Conservation (phyloP, 2,329 filamentous ascomycete genomes). For the Fusarium sulawesiense region DNA sequence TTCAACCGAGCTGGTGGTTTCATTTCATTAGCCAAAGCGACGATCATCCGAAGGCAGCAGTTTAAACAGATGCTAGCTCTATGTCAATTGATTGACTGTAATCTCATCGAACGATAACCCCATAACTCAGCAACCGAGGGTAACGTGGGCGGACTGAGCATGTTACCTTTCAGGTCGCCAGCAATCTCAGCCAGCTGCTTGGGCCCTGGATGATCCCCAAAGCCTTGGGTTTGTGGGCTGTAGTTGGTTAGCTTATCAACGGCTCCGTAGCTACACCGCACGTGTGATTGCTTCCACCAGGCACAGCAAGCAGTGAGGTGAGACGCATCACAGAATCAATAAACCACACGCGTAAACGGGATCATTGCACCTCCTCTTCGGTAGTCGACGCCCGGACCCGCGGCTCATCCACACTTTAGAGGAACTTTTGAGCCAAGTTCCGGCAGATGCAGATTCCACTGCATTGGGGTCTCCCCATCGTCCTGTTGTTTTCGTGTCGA, state of each 20-base stretch:
- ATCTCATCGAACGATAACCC: conserved; percentile 14
- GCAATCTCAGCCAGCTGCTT: conserved; percentile 29
- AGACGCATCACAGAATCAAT: conserved; percentile 4
- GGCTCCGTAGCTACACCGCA: conserved; percentile 22
- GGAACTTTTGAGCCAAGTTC: conserved; percentile 36
- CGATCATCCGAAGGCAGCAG: conserved; percentile 33
- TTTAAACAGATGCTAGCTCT: conserved; percentile 10
- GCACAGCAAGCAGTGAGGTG: not conserved
- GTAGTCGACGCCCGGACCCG: conserved; percentile 36
- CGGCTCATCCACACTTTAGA: conserved; percentile 24
- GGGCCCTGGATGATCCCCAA: conserved; percentile 22
- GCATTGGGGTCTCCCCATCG: conserved; percentile 17
- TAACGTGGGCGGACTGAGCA: conserved; percentile 28
- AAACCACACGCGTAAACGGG: conserved; percentile 11
- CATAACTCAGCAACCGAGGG: conserved; percentile 30
- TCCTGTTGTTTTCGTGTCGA: conserved; percentile 16
- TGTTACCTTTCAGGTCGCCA: conserved; percentile 27
- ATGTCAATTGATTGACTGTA: conserved; percentile 12
- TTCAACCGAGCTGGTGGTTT: conserved; percentile 38
- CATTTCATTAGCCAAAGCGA: conserved; percentile 24
- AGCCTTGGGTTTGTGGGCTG: conserved; percentile 10
- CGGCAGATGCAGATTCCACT: conserved; percentile 36
- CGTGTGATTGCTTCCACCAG: conserved; percentile 17
- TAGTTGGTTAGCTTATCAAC: not conserved
- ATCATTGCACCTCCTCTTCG: conserved; percentile 19